Evolutionary conservation across 1,284 basidiomycete genomes (phyloP).

Genomic region (Heliocybe sulcata): DNA sequence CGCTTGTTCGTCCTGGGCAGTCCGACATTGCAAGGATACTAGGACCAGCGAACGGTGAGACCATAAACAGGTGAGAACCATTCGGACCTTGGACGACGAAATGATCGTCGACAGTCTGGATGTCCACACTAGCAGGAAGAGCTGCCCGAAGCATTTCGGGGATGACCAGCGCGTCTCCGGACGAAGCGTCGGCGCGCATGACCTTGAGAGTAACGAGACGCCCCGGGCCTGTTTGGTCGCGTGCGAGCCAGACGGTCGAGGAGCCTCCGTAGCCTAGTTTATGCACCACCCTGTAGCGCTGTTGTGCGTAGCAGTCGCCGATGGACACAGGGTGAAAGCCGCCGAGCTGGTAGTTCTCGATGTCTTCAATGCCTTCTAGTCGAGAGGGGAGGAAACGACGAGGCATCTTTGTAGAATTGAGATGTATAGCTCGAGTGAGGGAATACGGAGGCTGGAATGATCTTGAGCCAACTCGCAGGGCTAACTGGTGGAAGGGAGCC

Average conservation of each 20-base stretch:
- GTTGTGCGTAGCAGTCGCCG: constrained; percentile 23
- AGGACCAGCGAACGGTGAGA: constrained; percentile 25
- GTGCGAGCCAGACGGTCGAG: constrained; percentile 33
- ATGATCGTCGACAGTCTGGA: constrained; percentile 20
- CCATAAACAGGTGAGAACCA: constrained; percentile 22
- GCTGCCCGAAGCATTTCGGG: constrained; percentile 12
- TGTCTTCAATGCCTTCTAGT: constrained; percentile 21
- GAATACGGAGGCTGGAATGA: too few species aligned
- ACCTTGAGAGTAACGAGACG: constrained; percentile 27
- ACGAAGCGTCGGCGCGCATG: constrained; percentile 23
- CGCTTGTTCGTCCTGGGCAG: constrained; percentile 18
- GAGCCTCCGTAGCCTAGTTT: constrained; percentile 32
- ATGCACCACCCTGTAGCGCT: constrained; percentile 27
- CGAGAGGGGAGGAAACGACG: constrained; percentile 7
- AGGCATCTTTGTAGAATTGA: not conserved
- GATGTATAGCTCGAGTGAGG: too few species aligned
- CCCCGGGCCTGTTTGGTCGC: constrained; percentile 16
- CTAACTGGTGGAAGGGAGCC: too few species aligned
- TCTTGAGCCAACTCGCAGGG: too few species aligned
- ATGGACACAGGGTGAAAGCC: constrained; percentile 28
- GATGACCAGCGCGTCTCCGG: constrained; percentile 13
- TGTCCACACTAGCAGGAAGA: constrained; percentile 4
- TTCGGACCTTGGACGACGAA: constrained; percentile 25
- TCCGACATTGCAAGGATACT: constrained; percentile 23
- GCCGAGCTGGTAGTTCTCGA: constrained; percentile 26